phyloP scores from a whole-genome alignment of 495 filamentous ascomycete species.

The Penicillium bialowiezense region DNA sequence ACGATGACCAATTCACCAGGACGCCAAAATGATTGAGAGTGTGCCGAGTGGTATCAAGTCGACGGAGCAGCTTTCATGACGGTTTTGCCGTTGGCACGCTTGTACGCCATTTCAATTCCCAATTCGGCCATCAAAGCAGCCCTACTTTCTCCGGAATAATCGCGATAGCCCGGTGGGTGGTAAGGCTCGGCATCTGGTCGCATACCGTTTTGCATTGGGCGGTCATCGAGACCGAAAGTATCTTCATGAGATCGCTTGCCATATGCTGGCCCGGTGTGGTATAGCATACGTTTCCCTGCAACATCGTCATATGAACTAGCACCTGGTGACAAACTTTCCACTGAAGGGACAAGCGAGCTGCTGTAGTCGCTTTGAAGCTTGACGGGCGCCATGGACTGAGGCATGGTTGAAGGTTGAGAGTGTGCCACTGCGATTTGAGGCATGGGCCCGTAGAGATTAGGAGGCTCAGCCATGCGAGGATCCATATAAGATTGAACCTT shows the following conservation, averaged over 20 bases:
- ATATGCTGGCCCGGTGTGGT: conserved; percentile 28
- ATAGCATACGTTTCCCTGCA: conserved; percentile 28
- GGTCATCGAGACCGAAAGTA: conserved; percentile 40
- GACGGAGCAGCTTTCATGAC: conserved; percentile 31
- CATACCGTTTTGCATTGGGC: conserved; percentile 50
- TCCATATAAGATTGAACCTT: conserved; percentile 29
- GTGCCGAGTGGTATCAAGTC: conserved; percentile 9
- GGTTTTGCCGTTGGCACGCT: conserved; percentile 45
- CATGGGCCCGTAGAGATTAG: conserved; percentile 21
- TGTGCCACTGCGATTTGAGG: conserved; percentile 19
- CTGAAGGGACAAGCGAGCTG: conserved; percentile 19
- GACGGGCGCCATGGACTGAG: conserved; percentile 24
- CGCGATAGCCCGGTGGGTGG: conserved; percentile 22
- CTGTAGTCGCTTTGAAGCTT: conserved; percentile 25
- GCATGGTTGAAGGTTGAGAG: conserved; percentile 25
- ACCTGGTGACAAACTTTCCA: conserved; percentile 23
- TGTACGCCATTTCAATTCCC: conserved; percentile 47
- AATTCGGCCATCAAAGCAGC: conserved; percentile 31
- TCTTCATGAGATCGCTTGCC: conserved; percentile 42
- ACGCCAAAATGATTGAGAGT: neutral
- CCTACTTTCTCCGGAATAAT: conserved; percentile 29
- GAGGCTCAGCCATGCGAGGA: conserved; percentile 16
- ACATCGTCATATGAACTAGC: conserved; percentile 25
- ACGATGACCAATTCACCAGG: too few relatives aligned
- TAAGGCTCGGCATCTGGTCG: conserved; percentile 43